phyloP scores from a whole-genome alignment of 2,329 filamentous ascomycete genomes.

The Penicillium sp. region DNA sequence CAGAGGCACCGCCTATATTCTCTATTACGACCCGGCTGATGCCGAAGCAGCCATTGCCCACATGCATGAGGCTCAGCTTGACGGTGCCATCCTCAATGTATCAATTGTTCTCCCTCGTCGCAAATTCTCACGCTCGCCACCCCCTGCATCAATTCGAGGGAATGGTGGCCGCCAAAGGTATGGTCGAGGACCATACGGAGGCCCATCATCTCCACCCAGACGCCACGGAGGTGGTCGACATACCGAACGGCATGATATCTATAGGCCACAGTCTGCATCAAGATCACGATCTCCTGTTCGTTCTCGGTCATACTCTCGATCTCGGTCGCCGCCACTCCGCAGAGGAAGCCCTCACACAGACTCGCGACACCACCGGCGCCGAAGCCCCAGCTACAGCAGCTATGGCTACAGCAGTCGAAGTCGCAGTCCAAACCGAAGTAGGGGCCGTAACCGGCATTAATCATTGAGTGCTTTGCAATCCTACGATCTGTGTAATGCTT shows the following conservation, averaged over 20 bases:
- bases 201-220: constrained; percentile 35
- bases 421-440: constrained; percentile 53
- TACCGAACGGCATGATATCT: constrained; percentile 54
- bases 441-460: constrained; percentile 29
- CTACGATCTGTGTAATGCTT: background rate
- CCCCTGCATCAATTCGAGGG: constrained; percentile 63
- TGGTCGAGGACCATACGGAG: constrained; percentile 29
- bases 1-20: constrained; percentile 88
- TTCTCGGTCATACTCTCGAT: constrained; percentile 42
- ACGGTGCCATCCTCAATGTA: constrained; percentile 78
- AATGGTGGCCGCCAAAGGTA: constrained; percentile 54
- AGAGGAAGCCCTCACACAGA: constrained; percentile 34
- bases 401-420: constrained; percentile 60
- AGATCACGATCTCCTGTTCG: constrained; percentile 45
- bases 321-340: constrained; percentile 43
- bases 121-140: constrained; percentile 78
- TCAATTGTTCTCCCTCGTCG: constrained; percentile 83
- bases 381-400: constrained; percentile 63
- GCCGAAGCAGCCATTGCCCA: constrained; percentile 88
- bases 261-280: constrained; percentile 61
- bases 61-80: constrained; percentile 97
- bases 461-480: too few relatives aligned
- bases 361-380: constrained; percentile 46
- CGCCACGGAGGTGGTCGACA: constrained; percentile 41
- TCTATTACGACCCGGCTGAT: constrained; percentile 72